Evolutionary conservation across 805 yeast genomes (phyloP), one percentile per base, ranked within the genome.

Genomic region (Zygotorulaspora florentina): DNA sequence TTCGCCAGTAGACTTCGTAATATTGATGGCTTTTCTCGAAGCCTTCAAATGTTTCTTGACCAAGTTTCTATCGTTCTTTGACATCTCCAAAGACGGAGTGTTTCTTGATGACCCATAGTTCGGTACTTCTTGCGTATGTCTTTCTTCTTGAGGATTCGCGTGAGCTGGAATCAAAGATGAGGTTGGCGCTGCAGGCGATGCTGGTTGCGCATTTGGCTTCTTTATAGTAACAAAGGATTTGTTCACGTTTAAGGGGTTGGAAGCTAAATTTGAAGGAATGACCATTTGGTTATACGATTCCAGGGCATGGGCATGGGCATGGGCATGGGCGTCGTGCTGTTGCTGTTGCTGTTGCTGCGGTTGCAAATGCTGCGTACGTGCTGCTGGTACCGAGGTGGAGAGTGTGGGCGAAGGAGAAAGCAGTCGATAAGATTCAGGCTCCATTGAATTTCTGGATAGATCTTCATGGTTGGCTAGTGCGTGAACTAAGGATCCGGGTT

Each of bases 191-290:
- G 33, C 20, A 10, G 17, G 13, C 9, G 40, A 26, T 8, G 16
- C 37, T 13, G 23, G 36, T 9, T 25, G 30, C 2, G 37, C 15
- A 2, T 38, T 43, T 43, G 71, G 85, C 52, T 79, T 73, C 62
- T 85, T 85, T 55, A 85, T 84, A 6, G 81, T 81, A 17, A 85
- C 87, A 63, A 79, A 83, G 2, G 80, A 59, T 51, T 81, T 83
- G 39, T 71, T 76, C 1, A 87, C 81, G 40, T 77, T 79, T 44
- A 85, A 63, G 8, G 93, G 93, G 57, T 84, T 81, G 2, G 79
- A 69, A 1, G 91, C 91, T 17, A 79, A 74, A 58, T 85, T 85
- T 18, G 65, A 61, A 6, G 74, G 74, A 39, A 56, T 35, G 8
- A 56, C 49, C 34, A 47, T 20, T 18, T 42, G 46, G 8, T 39